Evolutionary conservation across 768 basidiomycete genomes (phyloP).

Genomic region (Lenzites betulinus): DNA sequence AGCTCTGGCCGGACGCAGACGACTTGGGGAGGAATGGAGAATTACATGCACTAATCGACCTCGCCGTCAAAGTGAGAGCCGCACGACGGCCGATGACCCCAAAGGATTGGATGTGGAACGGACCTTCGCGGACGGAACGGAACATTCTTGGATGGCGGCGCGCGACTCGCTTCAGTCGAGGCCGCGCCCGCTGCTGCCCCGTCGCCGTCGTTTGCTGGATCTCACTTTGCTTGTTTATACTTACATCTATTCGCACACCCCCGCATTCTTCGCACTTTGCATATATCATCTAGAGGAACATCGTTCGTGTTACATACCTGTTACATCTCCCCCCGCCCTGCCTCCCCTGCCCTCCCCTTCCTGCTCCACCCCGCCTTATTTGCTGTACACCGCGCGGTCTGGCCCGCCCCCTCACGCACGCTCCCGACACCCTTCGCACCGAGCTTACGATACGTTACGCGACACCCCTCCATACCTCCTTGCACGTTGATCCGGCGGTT

Average conservation of each 20-base stretch:
- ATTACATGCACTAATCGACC: slow-evolving; percentile 27
- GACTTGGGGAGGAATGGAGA: slow-evolving; percentile 50
- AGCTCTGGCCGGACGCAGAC: slow-evolving; percentile 48
- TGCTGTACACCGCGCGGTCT: neutral
- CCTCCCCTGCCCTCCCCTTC: neutral
- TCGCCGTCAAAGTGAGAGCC: slow-evolving; percentile 9
- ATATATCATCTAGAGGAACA: slow-evolving; percentile 12
- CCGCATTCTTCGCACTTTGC: slow-evolving; percentile 7
- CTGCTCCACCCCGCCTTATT: neutral
- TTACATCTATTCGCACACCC: slow-evolving; percentile 16
- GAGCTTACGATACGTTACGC: slow-evolving; percentile 23
- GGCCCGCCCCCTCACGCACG: neutral
- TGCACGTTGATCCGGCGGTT: slow-evolving; percentile 9
- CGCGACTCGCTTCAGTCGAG: neutral
- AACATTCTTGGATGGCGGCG: slow-evolving; percentile 1
- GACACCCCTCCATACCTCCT: slow-evolving; percentile 19
- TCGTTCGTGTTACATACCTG: slow-evolving; percentile 17
- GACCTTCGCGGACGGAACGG: neutral
- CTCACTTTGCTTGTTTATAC: slow-evolving; percentile 18
- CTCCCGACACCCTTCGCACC: slow-evolving; percentile 7
- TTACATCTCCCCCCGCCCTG: neutral
- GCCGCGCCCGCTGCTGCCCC: neutral
- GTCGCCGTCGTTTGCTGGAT: slow-evolving; percentile 5
- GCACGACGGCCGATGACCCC: neutral
- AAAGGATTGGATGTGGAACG: neutral